Conservation (phyloP, 2,329 filamentous ascomycete genomes). For the Claviceps sp. region DNA sequence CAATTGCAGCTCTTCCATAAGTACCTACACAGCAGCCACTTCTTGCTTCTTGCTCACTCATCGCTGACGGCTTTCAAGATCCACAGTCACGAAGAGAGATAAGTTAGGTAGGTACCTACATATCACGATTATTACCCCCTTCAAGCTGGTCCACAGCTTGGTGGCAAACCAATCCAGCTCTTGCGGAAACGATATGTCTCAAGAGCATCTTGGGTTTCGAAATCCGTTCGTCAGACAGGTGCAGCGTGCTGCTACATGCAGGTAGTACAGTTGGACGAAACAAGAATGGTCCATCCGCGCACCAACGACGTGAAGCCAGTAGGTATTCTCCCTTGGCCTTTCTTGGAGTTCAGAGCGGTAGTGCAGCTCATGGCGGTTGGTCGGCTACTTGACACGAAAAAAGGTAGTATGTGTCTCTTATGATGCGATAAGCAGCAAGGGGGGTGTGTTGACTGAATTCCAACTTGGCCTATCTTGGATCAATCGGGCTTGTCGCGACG, state of each 20-base stretch:
- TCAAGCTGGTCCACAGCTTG: too few species aligned
- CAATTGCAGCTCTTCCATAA: not conserved
- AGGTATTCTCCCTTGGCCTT: not conserved
- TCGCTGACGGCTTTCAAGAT: too few species aligned
- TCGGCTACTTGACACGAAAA: not conserved
- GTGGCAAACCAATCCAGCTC: too few species aligned
- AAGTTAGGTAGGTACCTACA: too few species aligned
- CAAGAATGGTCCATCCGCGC: not conserved
- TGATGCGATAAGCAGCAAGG: not conserved
- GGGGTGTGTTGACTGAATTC: not conserved
- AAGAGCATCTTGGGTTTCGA: not conserved
- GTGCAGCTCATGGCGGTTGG: not conserved
- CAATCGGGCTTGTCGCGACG: not conserved
- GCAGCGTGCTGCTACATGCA: not conserved
- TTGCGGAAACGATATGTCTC: not conserved
- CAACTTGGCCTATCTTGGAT: not conserved
- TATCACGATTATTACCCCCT: too few species aligned
- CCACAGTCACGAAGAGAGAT: too few species aligned
- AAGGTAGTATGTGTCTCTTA: not conserved
- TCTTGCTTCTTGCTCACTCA: too few species aligned
- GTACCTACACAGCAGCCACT: too few species aligned
- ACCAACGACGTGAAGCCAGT: not conserved
- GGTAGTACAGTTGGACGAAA: not conserved
- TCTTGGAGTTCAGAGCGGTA: not conserved
- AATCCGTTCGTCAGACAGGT: not conserved